phyloP scores from a whole-genome alignment of 75 land plant species.

The Cryptomeria japonica region DNA sequence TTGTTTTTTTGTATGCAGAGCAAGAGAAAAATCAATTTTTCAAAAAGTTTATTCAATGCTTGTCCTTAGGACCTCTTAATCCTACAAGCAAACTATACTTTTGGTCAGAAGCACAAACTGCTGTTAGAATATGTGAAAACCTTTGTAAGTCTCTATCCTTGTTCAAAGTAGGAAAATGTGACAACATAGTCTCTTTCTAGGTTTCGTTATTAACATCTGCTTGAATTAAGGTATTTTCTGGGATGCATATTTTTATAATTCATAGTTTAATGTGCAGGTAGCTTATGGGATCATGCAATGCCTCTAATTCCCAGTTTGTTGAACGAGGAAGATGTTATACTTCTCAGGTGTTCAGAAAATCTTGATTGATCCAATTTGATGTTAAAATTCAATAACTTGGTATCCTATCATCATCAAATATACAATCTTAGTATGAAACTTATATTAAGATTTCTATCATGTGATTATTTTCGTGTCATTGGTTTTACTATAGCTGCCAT shows the following conservation, averaged over 20 bases:
- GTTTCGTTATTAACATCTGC: not conserved
- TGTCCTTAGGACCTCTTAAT: slow-evolving; percentile 41
- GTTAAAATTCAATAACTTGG: not conserved
- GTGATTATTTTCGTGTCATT: not conserved
- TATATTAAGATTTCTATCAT: not conserved
- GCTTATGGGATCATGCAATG: slow-evolving; percentile 66
- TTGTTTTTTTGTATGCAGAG: slow-evolving; percentile 40
- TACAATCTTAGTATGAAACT: not conserved
- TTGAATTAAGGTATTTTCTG: not conserved
- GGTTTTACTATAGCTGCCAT: not conserved
- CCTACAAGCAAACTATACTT: slow-evolving; percentile 29
- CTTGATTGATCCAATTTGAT: not conserved
- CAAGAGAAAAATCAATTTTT: slow-evolving; percentile 82
- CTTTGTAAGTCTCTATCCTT: slow-evolving; percentile 45
- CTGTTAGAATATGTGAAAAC: slow-evolving; percentile 68
- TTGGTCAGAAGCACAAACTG: slow-evolving; percentile 46
- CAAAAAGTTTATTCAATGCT: slow-evolving; percentile 47
- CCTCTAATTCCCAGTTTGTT: slow-evolving; percentile 65
- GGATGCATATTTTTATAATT: not conserved
- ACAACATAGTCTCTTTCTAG: not conserved
- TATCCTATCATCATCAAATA: not conserved
- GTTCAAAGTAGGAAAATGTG: not conserved
- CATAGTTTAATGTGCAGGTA: slow-evolving; percentile 48
- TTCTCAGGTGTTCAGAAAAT: slow-evolving; percentile 64
- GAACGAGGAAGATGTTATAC: slow-evolving; percentile 85